phyloP scores from a whole-genome alignment of 495 filamentous ascomycete species.

The Podospora tetraspora region DNA sequence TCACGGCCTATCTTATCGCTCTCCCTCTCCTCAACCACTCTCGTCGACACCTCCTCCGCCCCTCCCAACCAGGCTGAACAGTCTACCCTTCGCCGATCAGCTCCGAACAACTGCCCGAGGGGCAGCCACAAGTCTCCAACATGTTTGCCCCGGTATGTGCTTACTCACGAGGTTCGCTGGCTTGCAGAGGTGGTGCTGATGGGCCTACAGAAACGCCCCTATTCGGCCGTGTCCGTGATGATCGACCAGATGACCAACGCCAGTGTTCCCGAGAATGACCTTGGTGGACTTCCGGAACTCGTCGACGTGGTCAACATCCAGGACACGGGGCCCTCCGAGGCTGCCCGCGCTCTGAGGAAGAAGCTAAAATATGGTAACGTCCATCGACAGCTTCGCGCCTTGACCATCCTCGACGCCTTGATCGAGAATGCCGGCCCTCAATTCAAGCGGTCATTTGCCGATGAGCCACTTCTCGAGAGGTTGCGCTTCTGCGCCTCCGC shows the following conservation, averaged over 20 bases:
- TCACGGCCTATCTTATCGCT: slow-evolving; percentile 18
- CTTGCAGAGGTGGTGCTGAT: slow-evolving; percentile 6
- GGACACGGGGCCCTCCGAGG: slow-evolving; percentile 79
- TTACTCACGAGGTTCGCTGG: not conserved
- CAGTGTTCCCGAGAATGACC: slow-evolving; percentile 82
- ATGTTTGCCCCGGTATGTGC: slow-evolving; percentile 42
- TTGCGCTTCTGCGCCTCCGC: slow-evolving; percentile 84
- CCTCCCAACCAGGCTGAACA: not conserved
- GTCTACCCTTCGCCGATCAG: not conserved
- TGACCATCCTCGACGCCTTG: slow-evolving; percentile 86
- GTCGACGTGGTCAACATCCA: slow-evolving; percentile 92
- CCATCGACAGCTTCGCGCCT: slow-evolving; percentile 83
- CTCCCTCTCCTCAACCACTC: not conserved
- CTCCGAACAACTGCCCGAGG: not conserved
- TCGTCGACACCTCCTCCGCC: not conserved
- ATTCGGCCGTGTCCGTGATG: slow-evolving; percentile 88
- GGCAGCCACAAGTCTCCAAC: slow-evolving; percentile 4
- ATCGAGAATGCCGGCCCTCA: slow-evolving; percentile 90
- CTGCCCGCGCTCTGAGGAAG: slow-evolving; percentile 88
- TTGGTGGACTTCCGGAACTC: slow-evolving; percentile 86
- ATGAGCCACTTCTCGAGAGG: slow-evolving; percentile 90
- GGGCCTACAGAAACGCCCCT: slow-evolving; percentile 73
- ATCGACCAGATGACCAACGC: slow-evolving; percentile 89
- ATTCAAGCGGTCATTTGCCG: slow-evolving; percentile 82
- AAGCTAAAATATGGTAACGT: slow-evolving; percentile 97